These are phyloP conservation scores for Populus alba DNA, from an alignment of 345 rosid genomes.

Conservation along the genomic window DNA sequence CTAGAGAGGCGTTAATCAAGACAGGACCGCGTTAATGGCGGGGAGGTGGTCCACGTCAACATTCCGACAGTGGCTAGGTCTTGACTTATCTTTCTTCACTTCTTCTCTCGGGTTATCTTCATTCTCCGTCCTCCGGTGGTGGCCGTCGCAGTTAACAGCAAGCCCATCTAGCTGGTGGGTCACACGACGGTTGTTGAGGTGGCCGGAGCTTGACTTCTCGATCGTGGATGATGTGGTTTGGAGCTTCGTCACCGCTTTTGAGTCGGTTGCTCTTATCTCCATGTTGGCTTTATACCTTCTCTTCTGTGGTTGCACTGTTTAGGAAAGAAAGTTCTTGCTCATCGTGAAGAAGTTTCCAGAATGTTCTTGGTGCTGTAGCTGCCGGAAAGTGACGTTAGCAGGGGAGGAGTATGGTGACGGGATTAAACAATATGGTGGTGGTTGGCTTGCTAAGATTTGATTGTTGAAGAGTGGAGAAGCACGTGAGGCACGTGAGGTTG, in stretches of 20 bases:
- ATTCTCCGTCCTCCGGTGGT: slow-evolving; percentile 31
- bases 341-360: neutral
- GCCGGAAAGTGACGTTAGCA: neutral
- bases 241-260: slow-evolving; percentile 68
- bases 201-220: slow-evolving; percentile 46
- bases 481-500: neutral
- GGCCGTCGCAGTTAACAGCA: slow-evolving; percentile 29
- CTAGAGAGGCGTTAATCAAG: neutral
- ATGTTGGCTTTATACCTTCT: slow-evolving; percentile 87
- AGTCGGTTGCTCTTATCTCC: slow-evolving; percentile 84
- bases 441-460: neutral
- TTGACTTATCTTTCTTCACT: slow-evolving; percentile 7
- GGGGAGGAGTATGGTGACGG: neutral
- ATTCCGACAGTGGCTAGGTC: slow-evolving; percentile 5
- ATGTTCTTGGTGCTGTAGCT: neutral
- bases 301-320: slow-evolving; percentile 82
- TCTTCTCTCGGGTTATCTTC: slow-evolving; percentile 15
- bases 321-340: neutral
- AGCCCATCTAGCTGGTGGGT: slow-evolving; percentile 20
- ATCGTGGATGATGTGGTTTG: slow-evolving; percentile 65
- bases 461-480: neutral
- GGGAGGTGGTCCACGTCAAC: slow-evolving; percentile 31
- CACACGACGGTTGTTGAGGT: slow-evolving; percentile 12
- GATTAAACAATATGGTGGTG: neutral
- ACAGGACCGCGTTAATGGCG: slow-evolving; percentile 26